phyloP scores from a whole-genome alignment of 805 yeast genomes.

The Metschnikowia arizonensis region DNA sequence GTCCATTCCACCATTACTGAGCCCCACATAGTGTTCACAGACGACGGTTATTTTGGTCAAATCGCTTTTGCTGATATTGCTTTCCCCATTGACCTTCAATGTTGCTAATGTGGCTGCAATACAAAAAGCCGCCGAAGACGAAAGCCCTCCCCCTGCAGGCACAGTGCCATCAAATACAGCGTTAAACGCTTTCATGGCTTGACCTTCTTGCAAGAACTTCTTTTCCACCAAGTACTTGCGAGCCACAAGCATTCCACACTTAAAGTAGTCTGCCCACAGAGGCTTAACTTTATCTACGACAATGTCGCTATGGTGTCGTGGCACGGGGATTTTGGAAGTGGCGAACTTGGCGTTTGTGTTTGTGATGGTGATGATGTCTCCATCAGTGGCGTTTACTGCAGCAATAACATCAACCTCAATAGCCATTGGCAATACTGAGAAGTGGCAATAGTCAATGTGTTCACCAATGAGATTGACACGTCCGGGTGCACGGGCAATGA shows the following conservation, averaged over 20 bases:
- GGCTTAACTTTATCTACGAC: slow-evolving; percentile 47
- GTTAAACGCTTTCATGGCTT: slow-evolving; percentile 43
- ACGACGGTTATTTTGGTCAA: slow-evolving; percentile 58
- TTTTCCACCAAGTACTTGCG: slow-evolving; percentile 41
- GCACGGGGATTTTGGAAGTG: slow-evolving; percentile 39
- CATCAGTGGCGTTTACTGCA: slow-evolving; percentile 35
- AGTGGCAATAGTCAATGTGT: slow-evolving; percentile 66
- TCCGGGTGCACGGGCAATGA: slow-evolving; percentile 66
- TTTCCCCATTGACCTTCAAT: slow-evolving; percentile 48
- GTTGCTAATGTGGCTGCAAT: slow-evolving; percentile 59
- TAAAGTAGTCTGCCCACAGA: slow-evolving; percentile 67
- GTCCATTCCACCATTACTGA: slow-evolving; percentile 78
- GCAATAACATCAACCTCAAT: slow-evolving; percentile 58
- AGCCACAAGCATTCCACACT: slow-evolving; percentile 61
- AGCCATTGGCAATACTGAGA: slow-evolving; percentile 71
- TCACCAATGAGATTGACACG: slow-evolving; percentile 73
- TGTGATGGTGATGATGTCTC: slow-evolving; percentile 24
- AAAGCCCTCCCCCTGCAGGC: slow-evolving; percentile 69
- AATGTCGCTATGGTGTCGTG: slow-evolving; percentile 34
- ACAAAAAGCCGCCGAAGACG: slow-evolving; percentile 70
- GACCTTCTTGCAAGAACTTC: slow-evolving; percentile 21
- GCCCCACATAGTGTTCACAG: slow-evolving; percentile 69
- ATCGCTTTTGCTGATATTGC: slow-evolving; percentile 43
- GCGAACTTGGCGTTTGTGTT: slow-evolving; percentile 36
- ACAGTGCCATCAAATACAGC: slow-evolving; percentile 59